phyloP scores from a whole-genome alignment of 768 basidiomycete genomes.

The Pulveroboletus sp. region DNA sequence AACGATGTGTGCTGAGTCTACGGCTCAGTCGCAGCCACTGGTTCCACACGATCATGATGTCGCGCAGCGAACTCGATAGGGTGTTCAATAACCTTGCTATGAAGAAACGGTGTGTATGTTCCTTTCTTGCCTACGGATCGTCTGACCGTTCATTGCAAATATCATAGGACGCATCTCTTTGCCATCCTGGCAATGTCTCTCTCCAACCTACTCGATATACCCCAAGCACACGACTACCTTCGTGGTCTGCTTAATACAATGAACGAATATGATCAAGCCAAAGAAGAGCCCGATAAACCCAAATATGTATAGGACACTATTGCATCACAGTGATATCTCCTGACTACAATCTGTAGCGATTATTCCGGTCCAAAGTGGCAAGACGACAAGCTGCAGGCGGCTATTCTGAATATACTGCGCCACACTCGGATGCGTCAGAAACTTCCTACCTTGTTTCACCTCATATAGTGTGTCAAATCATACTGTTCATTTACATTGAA shows the following conservation, averaged over 20 bases:
- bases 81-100: slow-evolving; percentile 73
- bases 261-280: slow-evolving; percentile 75
- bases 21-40: slow-evolving; percentile 68
- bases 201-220: slow-evolving; percentile 76
- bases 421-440: slow-evolving; percentile 60
- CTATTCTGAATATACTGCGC: slow-evolving; percentile 56
- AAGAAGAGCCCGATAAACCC: slow-evolving; percentile 49
- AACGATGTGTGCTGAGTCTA: slow-evolving; percentile 1
- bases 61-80: slow-evolving; percentile 67
- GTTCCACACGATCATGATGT: slow-evolving; percentile 86
- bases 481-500: slow-evolving; percentile 1
- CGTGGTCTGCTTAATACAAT: slow-evolving; percentile 69
- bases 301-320: slow-evolving; percentile 54
- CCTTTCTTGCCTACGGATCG: background rate
- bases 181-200: slow-evolving; percentile 86
- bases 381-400: slow-evolving; percentile 53
- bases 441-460: slow-evolving; percentile 70
- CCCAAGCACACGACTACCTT: slow-evolving; percentile 76
- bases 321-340: background rate
- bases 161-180: slow-evolving; percentile 71
- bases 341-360: slow-evolving; percentile 36
- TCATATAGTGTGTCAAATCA: slow-evolving; percentile 58
- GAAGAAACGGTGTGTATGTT: slow-evolving; percentile 64
- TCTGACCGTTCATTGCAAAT: slow-evolving; percentile 7
- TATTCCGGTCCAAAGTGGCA: slow-evolving; percentile 57